phyloP scores from a whole-genome alignment of 345 rosid species.

The Cardamine resedifolia region DNA sequence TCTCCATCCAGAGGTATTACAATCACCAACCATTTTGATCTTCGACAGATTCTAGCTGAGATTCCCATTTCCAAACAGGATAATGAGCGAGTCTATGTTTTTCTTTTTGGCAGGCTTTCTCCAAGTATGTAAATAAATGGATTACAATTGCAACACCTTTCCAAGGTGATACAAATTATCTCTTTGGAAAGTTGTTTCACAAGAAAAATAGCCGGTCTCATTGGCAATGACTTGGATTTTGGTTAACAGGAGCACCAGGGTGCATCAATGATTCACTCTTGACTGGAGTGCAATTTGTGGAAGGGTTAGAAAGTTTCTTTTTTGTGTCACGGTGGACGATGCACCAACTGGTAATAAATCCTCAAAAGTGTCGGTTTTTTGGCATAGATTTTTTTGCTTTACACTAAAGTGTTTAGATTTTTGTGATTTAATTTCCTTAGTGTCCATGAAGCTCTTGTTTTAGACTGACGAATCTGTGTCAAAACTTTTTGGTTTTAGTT shows the following conservation, averaged over 20 bases:
- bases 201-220: background rate
- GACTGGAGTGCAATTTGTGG: conserved; percentile 90
- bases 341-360: conserved; percentile 82
- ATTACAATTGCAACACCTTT: conserved; percentile 85
- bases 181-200: conserved; percentile 7
- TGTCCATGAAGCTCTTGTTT: conserved; percentile 13
- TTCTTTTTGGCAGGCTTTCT: conserved; percentile 56
- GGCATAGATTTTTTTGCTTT: background rate
- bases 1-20: conserved; percentile 62
- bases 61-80: background rate
- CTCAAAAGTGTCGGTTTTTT: conserved; percentile 3
- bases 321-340: conserved; percentile 89
- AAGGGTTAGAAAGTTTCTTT: conserved; percentile 83
- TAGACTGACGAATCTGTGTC: conserved; percentile 15
- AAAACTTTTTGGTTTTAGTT: conserved; percentile 42
- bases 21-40: conserved; percentile 13
- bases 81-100: conserved; percentile 1
- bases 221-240: conserved; percentile 19
- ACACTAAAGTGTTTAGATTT: background rate
- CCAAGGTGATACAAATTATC: conserved; percentile 54
- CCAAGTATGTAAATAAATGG: conserved; percentile 84
- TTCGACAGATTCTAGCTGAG: background rate
- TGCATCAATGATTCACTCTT: conserved; percentile 82
- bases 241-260: conserved; percentile 80
- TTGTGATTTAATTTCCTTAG: background rate